Conservation (phyloP, 345 rosid species). For the Aurinia saxatilis region DNA sequence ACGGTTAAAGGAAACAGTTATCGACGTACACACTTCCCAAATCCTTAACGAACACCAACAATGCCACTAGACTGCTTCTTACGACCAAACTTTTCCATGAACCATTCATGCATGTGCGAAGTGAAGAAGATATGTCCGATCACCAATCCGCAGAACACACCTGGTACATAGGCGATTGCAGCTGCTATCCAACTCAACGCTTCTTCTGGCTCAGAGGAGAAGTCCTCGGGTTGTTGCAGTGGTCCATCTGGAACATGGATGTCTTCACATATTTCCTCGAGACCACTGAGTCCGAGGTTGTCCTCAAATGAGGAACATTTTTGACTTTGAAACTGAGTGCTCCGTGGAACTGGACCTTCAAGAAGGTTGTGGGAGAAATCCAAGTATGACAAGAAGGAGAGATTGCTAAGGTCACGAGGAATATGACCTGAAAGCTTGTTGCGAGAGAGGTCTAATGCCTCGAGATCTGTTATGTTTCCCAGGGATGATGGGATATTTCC, state of each 20-base stretch:
- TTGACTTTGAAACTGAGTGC: too few relatives aligned
- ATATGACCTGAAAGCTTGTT: background rate
- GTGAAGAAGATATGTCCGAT: background rate
- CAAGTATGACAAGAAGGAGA: background rate
- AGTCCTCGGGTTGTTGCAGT: background rate
- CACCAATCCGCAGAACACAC: too few relatives aligned
- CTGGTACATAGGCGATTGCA: too few relatives aligned
- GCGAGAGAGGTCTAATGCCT: too few relatives aligned
- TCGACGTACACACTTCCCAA: background rate
- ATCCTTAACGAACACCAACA: background rate
- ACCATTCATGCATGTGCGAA: background rate
- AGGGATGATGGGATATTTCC: too few relatives aligned
- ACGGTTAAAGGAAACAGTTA: background rate
- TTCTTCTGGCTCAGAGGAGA: background rate
- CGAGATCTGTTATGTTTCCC: background rate
- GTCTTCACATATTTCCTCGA: background rate
- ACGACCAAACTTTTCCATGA: background rate
- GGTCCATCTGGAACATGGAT: background rate
- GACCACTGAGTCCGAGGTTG: background rate
- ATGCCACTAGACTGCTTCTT: background rate
- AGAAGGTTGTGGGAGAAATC: too few relatives aligned
- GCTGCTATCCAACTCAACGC: too few relatives aligned
- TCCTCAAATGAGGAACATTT: too few relatives aligned
- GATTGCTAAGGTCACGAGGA: background rate
- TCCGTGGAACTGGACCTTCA: too few relatives aligned